Evolutionary conservation across 768 basidiomycete genomes (phyloP).

Genomic region (Collybia nuda): DNA sequence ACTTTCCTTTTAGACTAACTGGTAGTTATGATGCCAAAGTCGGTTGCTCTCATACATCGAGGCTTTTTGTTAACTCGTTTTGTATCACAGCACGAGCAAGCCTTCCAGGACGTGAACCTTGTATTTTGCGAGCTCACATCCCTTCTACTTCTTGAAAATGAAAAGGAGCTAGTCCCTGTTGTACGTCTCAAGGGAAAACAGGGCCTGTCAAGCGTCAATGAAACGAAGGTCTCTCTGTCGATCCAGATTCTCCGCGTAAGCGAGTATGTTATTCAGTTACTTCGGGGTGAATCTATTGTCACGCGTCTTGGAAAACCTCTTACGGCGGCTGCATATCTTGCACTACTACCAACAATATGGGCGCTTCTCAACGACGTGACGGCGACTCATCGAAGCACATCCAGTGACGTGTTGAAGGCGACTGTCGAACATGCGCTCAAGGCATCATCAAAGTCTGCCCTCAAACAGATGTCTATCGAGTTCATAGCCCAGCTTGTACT

Average conservation of each 20-base stretch:
- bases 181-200: constrained; percentile 14
- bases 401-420: constrained; percentile 46
- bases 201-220: not conserved
- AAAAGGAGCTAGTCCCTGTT: constrained; percentile 2
- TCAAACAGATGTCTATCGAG: constrained; percentile 68
- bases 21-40: constrained; percentile 62
- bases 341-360: constrained; percentile 80
- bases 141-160: constrained; percentile 47
- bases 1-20: constrained; percentile 75
- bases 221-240: constrained; percentile 16
- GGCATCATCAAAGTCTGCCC: constrained; percentile 55
- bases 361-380: constrained; percentile 56
- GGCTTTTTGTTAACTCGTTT: constrained; percentile 6
- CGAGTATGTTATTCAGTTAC: constrained; percentile 58
- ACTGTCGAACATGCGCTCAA: constrained; percentile 66
- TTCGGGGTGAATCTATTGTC: constrained; percentile 47
- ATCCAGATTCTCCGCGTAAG: constrained; percentile 52
- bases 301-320: constrained; percentile 52
- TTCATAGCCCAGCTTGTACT: constrained; percentile 73
- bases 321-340: constrained; percentile 54
- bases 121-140: constrained; percentile 78
- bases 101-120: constrained; percentile 70
- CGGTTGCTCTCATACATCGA: not conserved
- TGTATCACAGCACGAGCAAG: constrained; percentile 56
- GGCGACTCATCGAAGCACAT: constrained; percentile 15